Percentiles rank a stretch among this genome's conserved stretches.
These are phyloP conservation scores for Lagenaria siceraria DNA, from an alignment of 306 rosid genomes.

Conservation along the genomic window DNA sequence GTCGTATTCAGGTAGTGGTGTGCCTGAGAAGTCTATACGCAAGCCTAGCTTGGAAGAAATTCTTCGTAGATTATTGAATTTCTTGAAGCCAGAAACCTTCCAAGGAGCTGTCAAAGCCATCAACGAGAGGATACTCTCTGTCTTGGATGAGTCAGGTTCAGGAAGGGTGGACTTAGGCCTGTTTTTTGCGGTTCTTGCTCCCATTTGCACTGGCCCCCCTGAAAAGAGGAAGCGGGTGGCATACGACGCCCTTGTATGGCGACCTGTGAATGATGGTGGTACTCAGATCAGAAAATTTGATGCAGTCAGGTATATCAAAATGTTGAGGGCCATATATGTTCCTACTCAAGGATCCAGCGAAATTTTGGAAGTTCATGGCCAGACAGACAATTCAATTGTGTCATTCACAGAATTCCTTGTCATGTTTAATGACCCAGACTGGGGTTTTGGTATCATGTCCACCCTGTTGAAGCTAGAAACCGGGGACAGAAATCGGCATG, in stretches of 20 bases:
- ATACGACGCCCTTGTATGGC: constrained; percentile 89
- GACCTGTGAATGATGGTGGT: constrained; percentile 79
- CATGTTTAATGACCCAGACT: constrained; percentile 81
- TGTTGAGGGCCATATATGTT: constrained; percentile 64
- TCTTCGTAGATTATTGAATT: constrained; percentile 61
- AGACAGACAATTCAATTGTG: constrained; percentile 49
- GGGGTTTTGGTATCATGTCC: constrained; percentile 96
- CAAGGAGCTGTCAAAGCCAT: constrained; percentile 94
- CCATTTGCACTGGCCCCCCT: constrained; percentile 68
- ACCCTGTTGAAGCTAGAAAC: constrained; percentile 71
- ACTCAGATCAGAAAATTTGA: constrained; percentile 50
- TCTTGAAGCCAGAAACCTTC: constrained; percentile 88
- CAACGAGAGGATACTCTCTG: constrained; percentile 84
- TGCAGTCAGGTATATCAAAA: constrained; percentile 54
- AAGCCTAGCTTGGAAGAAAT: constrained; percentile 86
- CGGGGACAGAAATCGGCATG: constrained; percentile 88
- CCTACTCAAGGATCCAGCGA: constrained; percentile 65
- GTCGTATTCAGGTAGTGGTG: constrained; percentile 78
- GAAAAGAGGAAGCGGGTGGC: constrained; percentile 84
- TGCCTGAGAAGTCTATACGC: constrained; percentile 80
- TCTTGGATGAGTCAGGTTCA: constrained; percentile 59
- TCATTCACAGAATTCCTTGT: constrained; percentile 72
- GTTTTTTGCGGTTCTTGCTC: constrained; percentile 86
- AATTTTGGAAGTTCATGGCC: constrained; percentile 70
- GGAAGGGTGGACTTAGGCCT: constrained; percentile 91